A percentile compares a stretch with the other conserved stretches of the same genome.
Conservation (phyloP, 2,329 filamentous ascomycete genomes). For the Cyphellophora europaea region DNA sequence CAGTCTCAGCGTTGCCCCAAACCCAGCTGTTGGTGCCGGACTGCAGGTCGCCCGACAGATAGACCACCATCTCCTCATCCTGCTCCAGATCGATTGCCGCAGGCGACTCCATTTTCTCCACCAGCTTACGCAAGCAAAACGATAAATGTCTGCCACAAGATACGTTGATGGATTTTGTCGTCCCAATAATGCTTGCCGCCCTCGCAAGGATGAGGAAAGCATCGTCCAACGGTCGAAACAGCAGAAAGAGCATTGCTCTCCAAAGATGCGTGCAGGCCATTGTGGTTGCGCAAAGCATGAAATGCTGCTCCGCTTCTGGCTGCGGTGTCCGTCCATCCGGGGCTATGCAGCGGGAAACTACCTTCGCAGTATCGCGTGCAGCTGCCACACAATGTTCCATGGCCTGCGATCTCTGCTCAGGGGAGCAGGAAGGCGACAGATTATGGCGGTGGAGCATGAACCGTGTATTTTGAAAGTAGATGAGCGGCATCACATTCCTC, state of each 20-base stretch:
- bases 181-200: constrained; percentile 60
- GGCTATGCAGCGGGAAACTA: constrained; percentile 54
- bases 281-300: constrained; percentile 59
- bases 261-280: constrained; percentile 78
- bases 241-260: constrained; percentile 72
- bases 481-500: constrained; percentile 62
- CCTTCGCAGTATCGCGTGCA: constrained; percentile 67
- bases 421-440: constrained; percentile 60
- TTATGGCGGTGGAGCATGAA: constrained; percentile 84
- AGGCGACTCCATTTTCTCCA: constrained; percentile 43
- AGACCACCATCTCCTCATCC: constrained; percentile 83
- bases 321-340: constrained; percentile 14
- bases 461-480: constrained; percentile 73
- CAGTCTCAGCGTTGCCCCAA: constrained; percentile 57
- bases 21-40: constrained; percentile 67
- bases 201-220: constrained; percentile 65
- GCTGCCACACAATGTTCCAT: constrained; percentile 67
- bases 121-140: constrained; percentile 67
- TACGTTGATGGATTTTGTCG: constrained; percentile 61
- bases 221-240: constrained; percentile 64
- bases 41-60: constrained; percentile 79
- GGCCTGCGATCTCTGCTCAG: constrained; percentile 58
- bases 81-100: constrained; percentile 37
- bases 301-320: constrained; percentile 39
- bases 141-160: constrained; percentile 72